Evolutionary conservation across 306 rosid genomes (phyloP), one percentile per base, ranked within the genome.

Genomic region (Neltuma alba): DNA sequence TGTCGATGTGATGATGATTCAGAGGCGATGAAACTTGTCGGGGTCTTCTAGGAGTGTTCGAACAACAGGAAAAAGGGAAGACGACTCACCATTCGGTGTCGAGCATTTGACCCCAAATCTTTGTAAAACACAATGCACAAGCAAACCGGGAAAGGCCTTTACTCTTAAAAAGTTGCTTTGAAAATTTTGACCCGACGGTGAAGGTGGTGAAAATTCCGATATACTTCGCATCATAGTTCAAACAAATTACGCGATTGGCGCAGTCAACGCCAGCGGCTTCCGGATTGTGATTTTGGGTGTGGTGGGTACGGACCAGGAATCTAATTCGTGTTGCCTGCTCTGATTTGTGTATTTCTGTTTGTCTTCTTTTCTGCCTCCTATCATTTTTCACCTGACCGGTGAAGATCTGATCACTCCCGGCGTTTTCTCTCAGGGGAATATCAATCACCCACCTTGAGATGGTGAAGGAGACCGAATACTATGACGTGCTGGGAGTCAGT

Each of bases 381-480:
- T 55, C 16, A 3, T 34, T 36, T 34, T 9, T 65, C 0, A 9
- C 70, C 21, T 1, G 70, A 8, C 47, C 30, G 37, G 71, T 37
- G 48, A 66, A 66, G 71, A 66, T 66, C 72, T 66, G 72, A 38
- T 38, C 72, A 5, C 38, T 66, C 10, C 18, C 10, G 72, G 50
- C 31, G 30, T 66, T 76, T 77, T 68, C 28, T 76, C 20, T 0
- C 36, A 34, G 36, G 41, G 55, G 41, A 64, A 71, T 20, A 65
- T 82, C 67, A 31, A 54, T 82, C 73, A 11, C 45, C 62, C 74
- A 40, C 79, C 37, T 62, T 71, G 82, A 76, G 85, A 95, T 95
- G 99, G 99, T 93, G 91, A 95, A 91, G 90, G 99, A 95, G 76
- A 93, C 96, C 68, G 99, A 92, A 74, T 95, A 89, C 85, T 95